These are phyloP conservation scores for Trametes maxima DNA, from an alignment of 768 basidiomycete genomes.

Conservation along the genomic window DNA sequence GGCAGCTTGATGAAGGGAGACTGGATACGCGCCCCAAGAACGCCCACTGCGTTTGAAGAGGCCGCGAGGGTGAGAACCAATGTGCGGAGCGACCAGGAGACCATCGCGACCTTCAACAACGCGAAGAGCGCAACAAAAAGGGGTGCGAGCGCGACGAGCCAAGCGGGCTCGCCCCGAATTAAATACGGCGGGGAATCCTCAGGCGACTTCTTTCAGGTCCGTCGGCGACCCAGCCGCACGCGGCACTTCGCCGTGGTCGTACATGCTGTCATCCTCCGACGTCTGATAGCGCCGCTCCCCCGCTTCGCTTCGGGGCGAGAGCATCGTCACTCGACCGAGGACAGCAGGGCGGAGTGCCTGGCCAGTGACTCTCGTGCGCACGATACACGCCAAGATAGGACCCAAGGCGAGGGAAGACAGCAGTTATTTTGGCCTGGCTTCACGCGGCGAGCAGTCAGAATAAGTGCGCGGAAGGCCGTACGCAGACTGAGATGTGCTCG, in stretches of 20 bases:
- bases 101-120: constrained; percentile 12
- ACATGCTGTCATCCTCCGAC: constrained; percentile 9
- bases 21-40: constrained; percentile 47
- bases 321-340: not conserved
- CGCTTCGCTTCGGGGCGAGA: not conserved
- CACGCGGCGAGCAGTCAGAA: constrained; percentile 10
- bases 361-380: constrained; percentile 8
- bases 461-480: not conserved
- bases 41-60: constrained; percentile 15
- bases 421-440: constrained; percentile 17
- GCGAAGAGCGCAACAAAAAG: not conserved
- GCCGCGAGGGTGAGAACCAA: constrained; percentile 20
- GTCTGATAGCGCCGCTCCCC: constrained; percentile 3
- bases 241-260: constrained; percentile 1
- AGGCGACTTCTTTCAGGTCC: constrained; percentile 13
- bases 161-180: not conserved
- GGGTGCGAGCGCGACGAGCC: constrained; percentile 8
- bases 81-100: constrained; percentile 17
- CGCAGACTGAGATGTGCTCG: not conserved
- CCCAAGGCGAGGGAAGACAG: constrained; percentile 2
- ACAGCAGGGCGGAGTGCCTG: constrained; percentile 9
- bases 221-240: constrained; percentile 8
- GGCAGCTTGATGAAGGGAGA: constrained; percentile 47
- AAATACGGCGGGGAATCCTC: constrained; percentile 2
- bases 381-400: not conserved